Evolutionary conservation across 345 rosid species (phyloP), one percentile per base, ranked within the genome.

Genomic region (Gossypium turneri): DNA sequence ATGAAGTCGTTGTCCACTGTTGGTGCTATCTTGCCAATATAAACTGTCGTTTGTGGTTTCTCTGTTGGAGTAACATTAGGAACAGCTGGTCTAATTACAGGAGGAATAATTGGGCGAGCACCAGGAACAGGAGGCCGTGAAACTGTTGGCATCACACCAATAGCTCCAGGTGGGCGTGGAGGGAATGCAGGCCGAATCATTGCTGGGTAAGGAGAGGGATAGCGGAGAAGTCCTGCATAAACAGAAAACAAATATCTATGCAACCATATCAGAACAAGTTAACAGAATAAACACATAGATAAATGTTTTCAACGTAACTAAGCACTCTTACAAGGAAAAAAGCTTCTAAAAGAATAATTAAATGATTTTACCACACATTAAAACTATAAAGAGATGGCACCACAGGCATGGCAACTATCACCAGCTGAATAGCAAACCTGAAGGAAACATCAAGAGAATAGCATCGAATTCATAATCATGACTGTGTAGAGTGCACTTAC

Each of bases 11-110:
- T 90, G 79, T 90, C 97, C 62, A 91, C 97, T 16, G 93, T 80
- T 62, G 93, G 78, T 56, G 97, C 90, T 81, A 95, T 95, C 90
- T 93, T 93, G 87, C 98, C 98, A 80, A 95, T 86, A 85, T 93
- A 95, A 79, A 95, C 93, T 12, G 97, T 93, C 58, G 97, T 93
- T 81, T 93, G 98, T 50, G 98, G 98, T 84, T 91, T 93, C 84
- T 93, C 97, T 16, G 87, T 85, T 17, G 92, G 93, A 41, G 96
- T 81, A 47, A 84, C 81, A n/a, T 79, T 81, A 62, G 98, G 90
- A 81, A 89, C 63, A 72, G 81, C 85, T 77, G 99, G 99, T 82
- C 98, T 87, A 61, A 89, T 60, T 72, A 89, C 61, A 34, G 90
- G 91, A 64, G 92, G 86, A 73, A 88, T 79, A 25, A 90, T 78